These are phyloP conservation scores for Neonectria sp. DNA, from an alignment of 2,329 filamentous ascomycete genomes.

Conservation along the genomic window DNA sequence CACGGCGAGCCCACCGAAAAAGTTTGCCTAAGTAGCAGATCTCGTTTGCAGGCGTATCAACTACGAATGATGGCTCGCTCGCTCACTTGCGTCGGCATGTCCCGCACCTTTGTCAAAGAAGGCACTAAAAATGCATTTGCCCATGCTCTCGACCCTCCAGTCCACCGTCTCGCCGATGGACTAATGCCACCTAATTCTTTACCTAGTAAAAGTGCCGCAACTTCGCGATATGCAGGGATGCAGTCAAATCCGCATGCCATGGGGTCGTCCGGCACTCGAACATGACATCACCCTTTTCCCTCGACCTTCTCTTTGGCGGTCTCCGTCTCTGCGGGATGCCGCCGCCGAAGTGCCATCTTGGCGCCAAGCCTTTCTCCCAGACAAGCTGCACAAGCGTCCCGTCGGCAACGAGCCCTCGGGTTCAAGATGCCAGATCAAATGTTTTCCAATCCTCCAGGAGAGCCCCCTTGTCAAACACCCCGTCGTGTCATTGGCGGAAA, in stretches of 20 bases:
- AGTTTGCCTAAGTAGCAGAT: not conserved
- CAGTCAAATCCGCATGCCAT: not conserved
- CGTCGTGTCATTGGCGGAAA: slow-evolving; percentile 22
- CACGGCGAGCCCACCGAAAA: not conserved
- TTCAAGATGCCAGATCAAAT: slow-evolving; percentile 10
- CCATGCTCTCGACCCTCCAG: not conserved
- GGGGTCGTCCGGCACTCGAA: slow-evolving; percentile 5
- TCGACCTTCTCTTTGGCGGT: not conserved
- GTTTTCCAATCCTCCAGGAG: not conserved
- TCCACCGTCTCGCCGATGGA: not conserved
- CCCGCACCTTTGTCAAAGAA: not conserved
- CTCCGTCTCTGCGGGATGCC: slow-evolving; percentile 18
- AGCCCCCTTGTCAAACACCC: not conserved
- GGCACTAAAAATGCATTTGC: not conserved
- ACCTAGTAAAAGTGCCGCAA: not conserved
- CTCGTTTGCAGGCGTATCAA: not conserved
- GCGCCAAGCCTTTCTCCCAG: slow-evolving; percentile 29
- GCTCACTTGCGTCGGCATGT: not conserved
- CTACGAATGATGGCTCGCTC: not conserved
- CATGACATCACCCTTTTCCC: slow-evolving; percentile 33
- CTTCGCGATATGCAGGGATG: slow-evolving; percentile 1
- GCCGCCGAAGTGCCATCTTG: slow-evolving; percentile 30
- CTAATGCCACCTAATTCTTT: not conserved
- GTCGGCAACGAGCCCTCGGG: slow-evolving; percentile 22
- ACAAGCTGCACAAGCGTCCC: slow-evolving; percentile 20